These are phyloP conservation scores for Kernera saxatilis DNA, from an alignment of 345 rosid species.

Conservation along the genomic window DNA sequence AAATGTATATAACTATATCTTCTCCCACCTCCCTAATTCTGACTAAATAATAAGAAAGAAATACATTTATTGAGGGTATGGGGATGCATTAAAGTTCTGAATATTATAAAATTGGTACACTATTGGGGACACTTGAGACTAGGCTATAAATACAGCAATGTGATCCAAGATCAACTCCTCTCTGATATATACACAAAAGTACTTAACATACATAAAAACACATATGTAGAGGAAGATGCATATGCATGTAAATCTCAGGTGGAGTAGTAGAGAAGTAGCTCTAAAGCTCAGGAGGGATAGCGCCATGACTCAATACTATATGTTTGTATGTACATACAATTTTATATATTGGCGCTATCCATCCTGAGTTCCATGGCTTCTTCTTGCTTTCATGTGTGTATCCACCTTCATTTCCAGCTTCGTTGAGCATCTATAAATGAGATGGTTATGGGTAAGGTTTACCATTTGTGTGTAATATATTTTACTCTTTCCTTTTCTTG, in stretches of 20 bases:
- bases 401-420: background rate
- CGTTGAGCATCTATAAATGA: background rate
- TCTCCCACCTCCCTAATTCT: background rate
- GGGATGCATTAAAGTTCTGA: background rate
- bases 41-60: background rate
- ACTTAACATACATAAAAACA: background rate
- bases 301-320: background rate
- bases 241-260: constrained; percentile 13
- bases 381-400: constrained; percentile 2
- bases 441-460: background rate
- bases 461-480: background rate
- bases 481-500: background rate
- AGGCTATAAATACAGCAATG: constrained; percentile 9
- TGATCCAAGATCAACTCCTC: background rate
- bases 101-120: background rate
- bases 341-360: constrained; percentile 24
- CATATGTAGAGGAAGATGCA: background rate
- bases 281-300: constrained; percentile 32
- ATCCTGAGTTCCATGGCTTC: constrained; percentile 28
- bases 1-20: background rate
- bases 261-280: constrained; percentile 15
- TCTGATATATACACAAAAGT: background rate
- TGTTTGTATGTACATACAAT: background rate
- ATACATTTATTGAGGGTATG: constrained; percentile 10
- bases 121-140: background rate